Evolutionary conservation across 192 early-diverging fungal genomes (phyloP).

Genomic region (Umbelopsis isabellina): DNA sequence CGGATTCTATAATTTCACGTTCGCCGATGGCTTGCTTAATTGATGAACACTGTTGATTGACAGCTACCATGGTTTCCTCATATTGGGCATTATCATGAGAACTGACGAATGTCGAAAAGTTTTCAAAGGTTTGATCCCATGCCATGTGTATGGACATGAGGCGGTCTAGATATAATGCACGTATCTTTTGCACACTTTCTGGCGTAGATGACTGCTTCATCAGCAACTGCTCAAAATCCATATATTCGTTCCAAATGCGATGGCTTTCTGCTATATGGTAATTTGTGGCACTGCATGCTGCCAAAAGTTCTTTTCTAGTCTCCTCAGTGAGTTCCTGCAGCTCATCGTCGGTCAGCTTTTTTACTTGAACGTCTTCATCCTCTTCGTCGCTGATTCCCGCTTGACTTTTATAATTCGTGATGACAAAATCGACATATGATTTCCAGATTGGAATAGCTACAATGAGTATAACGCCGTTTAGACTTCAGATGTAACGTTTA

Average conservation of each 20-base stretch:
- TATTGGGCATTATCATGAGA: conserved; percentile 54
- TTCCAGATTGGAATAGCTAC: conserved; percentile 72
- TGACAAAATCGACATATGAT: conserved; percentile 59
- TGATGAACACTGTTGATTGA: conserved; percentile 47
- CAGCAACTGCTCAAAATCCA: conserved; percentile 60
- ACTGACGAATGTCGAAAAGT: conserved; percentile 67
- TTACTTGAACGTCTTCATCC: conserved; percentile 26
- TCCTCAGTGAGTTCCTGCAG: conserved; percentile 33
- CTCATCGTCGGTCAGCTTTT: conserved; percentile 24
- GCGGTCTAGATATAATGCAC: neutral
- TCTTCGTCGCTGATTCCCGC: conserved; percentile 29
- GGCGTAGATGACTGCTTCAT: conserved; percentile 37
- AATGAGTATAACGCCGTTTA: neutral
- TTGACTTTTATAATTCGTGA: conserved; percentile 46
- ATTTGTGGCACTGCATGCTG: conserved; percentile 50
- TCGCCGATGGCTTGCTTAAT: conserved; percentile 44
- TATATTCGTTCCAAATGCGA: conserved; percentile 60
- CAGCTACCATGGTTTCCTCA: conserved; percentile 54
- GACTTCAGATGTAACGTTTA: neutral
- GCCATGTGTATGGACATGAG: conserved; percentile 17
- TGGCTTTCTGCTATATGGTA: conserved; percentile 66
- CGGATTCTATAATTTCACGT: conserved; percentile 55
- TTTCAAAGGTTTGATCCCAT: conserved; percentile 62
- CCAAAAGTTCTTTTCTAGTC: conserved; percentile 46
- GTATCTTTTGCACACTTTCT: neutral